Conservation (phyloP, 1,139 yeast species). For the Kodamaea plutei region DNA sequence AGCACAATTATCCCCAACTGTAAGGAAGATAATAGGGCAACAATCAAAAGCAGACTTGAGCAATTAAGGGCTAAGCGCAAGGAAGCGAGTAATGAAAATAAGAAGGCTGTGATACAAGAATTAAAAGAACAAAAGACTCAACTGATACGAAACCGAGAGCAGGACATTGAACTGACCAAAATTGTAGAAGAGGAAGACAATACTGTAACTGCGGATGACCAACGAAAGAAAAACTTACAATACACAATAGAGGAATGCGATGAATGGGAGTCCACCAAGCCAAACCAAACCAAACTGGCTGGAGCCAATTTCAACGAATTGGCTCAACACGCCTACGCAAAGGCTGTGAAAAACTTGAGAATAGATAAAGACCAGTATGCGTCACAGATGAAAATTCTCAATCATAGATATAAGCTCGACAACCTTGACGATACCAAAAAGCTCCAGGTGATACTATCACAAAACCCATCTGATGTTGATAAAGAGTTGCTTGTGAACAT, state of each 20-base stretch:
- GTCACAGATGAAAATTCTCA: slow-evolving; percentile 21
- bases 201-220: too few relatives aligned
- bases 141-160: too few relatives aligned
- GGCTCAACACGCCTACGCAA: slow-evolving; percentile 53
- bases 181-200: too few relatives aligned
- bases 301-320: slow-evolving; percentile 44
- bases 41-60: too few relatives aligned
- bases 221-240: slow-evolving; percentile 48
- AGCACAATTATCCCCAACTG: too few relatives aligned
- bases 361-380: slow-evolving; percentile 44
- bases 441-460: slow-evolving; percentile 6
- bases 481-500: slow-evolving; percentile 29
- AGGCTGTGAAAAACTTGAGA: slow-evolving; percentile 36
- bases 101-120: too few relatives aligned
- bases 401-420: slow-evolving; percentile 11
- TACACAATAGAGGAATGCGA: slow-evolving; percentile 70
- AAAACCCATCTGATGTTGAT: slow-evolving; percentile 14
- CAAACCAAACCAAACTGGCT: slow-evolving; percentile 8
- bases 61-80: too few relatives aligned
- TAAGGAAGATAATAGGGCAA: too few relatives aligned
- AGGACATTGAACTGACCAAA: too few relatives aligned
- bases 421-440: slow-evolving; percentile 8
- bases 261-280: slow-evolving; percentile 51
- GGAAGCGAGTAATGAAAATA: too few relatives aligned
- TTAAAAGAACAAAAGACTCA: too few relatives aligned